These are phyloP conservation scores for Fusarium ambrosium DNA, from an alignment of 2,329 filamentous ascomycete species.

Conservation along the genomic window DNA sequence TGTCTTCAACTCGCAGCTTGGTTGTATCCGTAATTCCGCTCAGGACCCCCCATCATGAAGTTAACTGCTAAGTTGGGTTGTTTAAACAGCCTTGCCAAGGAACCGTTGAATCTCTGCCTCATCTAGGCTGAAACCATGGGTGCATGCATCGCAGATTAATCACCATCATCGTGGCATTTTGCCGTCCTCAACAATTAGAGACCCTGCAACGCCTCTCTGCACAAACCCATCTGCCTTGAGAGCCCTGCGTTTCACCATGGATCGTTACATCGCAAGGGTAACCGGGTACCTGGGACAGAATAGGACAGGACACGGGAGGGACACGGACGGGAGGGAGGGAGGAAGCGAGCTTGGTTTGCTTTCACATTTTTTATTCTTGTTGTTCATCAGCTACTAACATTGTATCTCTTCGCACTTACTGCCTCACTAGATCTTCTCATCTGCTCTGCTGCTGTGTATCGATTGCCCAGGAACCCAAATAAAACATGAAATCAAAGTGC, in stretches of 20 bases:
- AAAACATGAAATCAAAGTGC: slow-evolving; percentile 19
- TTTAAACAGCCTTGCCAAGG: slow-evolving; percentile 8
- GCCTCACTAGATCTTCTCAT: slow-evolving; percentile 3
- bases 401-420: slow-evolving; percentile 10
- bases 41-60: not conserved
- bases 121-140: slow-evolving; percentile 1
- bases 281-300: not conserved
- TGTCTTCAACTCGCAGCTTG: slow-evolving; percentile 8
- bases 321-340: not conserved
- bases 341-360: not conserved
- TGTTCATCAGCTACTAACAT: slow-evolving; percentile 7
- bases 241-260: slow-evolving; percentile 22
- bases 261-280: slow-evolving; percentile 7
- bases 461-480: slow-evolving; percentile 6
- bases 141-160: slow-evolving; percentile 14
- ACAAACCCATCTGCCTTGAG: not conserved
- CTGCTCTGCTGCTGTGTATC: slow-evolving; percentile 19
- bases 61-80: not conserved
- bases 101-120: not conserved
- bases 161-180: slow-evolving; percentile 12
- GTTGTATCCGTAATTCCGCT: slow-evolving; percentile 27
- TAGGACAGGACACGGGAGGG: not conserved
- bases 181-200: slow-evolving; percentile 1
- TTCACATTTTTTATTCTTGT: slow-evolving; percentile 25
- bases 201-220: slow-evolving; percentile 19